Evolutionary conservation across 177 flowering plant species (phyloP), one percentile per base, ranked within the genome.

Genomic region (Telopea speciosissima): DNA sequence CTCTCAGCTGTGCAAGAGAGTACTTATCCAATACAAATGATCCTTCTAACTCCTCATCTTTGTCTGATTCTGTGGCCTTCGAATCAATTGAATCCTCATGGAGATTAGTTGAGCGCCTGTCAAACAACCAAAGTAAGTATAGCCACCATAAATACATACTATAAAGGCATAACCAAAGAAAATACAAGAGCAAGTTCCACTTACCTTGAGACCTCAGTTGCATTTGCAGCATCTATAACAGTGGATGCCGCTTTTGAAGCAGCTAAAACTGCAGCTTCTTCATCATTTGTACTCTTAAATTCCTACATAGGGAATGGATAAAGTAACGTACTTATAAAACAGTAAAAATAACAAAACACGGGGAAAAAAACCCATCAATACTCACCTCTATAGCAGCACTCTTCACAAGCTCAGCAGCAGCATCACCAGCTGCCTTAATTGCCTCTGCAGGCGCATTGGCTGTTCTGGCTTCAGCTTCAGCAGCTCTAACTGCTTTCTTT

Each of bases 391-490:
- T 74, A 68, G 97, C 98, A 74, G 97, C 85, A 88, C 78, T 83
- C 76, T 89, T 95, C 42, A 95, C 97, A 24, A 89, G 83, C 75
- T 95, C 98, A 72, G 96, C 96, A 78, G 99, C 99, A 77, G 94
- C 90, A 83, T 91, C 99, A 72, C 93, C 91, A 81, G 92, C 99
- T 62, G 96, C 95, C 81, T 81, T 88, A 67, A 95, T 76, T 66
- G 99, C 99, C 77, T 85, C 96, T 19, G 66, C 79, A 69, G 96
- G 92, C 64, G 95, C 97, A 83, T 83, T 81, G 33, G 91, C 98
- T 62, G 90, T 86, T 83, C 85, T 87, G 13, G 99, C 98, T 91
- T 95, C 99, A 79, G 90, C 90, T 87, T 93, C 96, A 67, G 99
- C 99, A 78, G 99, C 95, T 77, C 81, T 82, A 8, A 86, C 89